Evolutionary conservation across 257 asterid genomes (phyloP), one percentile per base, ranked within the genome.

Genomic region (Apocynum venetum): DNA sequence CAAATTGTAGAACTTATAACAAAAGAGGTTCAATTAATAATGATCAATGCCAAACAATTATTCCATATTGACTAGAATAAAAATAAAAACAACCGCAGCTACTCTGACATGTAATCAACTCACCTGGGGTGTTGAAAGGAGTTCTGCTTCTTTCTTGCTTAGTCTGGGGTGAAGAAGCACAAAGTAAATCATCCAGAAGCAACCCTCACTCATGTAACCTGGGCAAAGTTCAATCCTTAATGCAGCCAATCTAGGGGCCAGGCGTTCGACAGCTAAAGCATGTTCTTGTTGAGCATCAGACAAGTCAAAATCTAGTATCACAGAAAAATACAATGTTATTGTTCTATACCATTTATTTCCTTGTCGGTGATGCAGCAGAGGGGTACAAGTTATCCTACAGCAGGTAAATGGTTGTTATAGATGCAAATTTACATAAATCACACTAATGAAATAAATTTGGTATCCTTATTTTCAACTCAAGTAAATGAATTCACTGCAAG

Each of bases 151-250:
- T 64, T 85, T 72, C 75, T 86, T 85, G 68, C 72, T 83, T 55
- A 91, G 86, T 79, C 88, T 88, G 64, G 97, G 91, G 83, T 87
- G 90, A 76, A 91, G 84, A 68, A 91, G 93, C 25, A 91, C 91
- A 85, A 91, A 91, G 78, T 91, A 91, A 59, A 91, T 88, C 92
- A 79, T 89, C 97, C 97, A 91, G 84, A 91, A 91, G 82, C 87
- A 78, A 81, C 78, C 82, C 69, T 91, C 97, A 63, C 89, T 87
- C 85, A 91, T 91, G 84, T 80, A 82, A 78, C 80, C 91, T 60
- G 97, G 95, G 86, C 92, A 91, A 76, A 91, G 93, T 82, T 89
- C 91, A 70, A 86, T 82, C 86, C 93, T 83, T 71, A 91, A 73
- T 46, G 93, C 93, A 86, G 93, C 88, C 74, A 91, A 85, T 82